Percentiles rank a stretch among this genome's conserved stretches.
These are phyloP conservation scores for Penstemon barbatus DNA, from an alignment of 257 asterid species.

Conservation along the genomic window DNA sequence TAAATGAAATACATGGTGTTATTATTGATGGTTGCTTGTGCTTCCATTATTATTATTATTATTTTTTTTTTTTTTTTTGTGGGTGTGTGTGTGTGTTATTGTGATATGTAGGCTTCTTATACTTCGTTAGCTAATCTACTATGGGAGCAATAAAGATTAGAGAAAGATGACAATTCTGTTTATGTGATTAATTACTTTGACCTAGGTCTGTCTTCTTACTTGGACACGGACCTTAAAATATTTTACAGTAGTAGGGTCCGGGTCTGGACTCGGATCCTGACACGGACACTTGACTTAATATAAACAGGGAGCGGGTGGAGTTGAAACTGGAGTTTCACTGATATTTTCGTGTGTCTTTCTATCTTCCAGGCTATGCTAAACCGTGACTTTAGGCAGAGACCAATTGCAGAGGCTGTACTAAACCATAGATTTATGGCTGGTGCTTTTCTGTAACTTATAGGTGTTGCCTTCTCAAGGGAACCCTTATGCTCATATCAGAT, in stretches of 20 bases:
- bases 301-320: too few relatives aligned
- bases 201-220: too few relatives aligned
- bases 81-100: too few relatives aligned
- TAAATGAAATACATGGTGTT: neutral
- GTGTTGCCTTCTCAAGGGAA: neutral
- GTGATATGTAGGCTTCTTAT: too few relatives aligned
- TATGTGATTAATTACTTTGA: too few relatives aligned
- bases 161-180: neutral
- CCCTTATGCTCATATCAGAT: too few relatives aligned
- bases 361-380: conserved; percentile 68
- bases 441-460: conserved; percentile 39
- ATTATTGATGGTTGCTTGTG: too few relatives aligned
- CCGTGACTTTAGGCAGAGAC: conserved; percentile 74
- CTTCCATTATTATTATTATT: too few relatives aligned
- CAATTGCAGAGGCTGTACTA: conserved; percentile 81
- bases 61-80: neutral
- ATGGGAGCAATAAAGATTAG: neutral
- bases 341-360: neutral
- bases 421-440: conserved; percentile 72
- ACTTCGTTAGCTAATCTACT: neutral
- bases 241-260: too few relatives aligned
- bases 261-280: too few relatives aligned
- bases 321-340: neutral
- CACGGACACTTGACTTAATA: too few relatives aligned
- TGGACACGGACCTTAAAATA: too few relatives aligned